These are phyloP conservation scores for Coleophoma eucalyptorum DNA, from an alignment of 2,329 filamentous ascomycete species.

Conservation along the genomic window DNA sequence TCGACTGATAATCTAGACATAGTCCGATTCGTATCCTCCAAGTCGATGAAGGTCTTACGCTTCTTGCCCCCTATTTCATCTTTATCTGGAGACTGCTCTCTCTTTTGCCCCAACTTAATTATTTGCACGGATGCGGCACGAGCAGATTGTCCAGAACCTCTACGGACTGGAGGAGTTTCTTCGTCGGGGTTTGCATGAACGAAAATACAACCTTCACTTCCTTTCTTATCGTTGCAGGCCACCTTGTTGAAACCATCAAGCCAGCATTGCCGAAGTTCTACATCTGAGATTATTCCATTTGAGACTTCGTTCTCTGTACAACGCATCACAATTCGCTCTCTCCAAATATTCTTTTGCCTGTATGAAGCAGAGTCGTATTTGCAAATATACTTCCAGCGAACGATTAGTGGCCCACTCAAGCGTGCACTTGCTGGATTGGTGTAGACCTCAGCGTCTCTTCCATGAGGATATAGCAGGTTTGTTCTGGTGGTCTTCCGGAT, in stretches of 20 bases:
- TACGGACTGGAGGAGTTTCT: not conserved
- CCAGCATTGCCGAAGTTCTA: not conserved
- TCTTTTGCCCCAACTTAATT: not conserved
- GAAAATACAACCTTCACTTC: not conserved
- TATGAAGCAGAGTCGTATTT: slow-evolving; percentile 15
- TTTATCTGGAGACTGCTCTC: not conserved
- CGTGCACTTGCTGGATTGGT: slow-evolving; percentile 16
- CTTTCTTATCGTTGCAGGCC: too few relatives aligned
- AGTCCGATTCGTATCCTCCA: not conserved
- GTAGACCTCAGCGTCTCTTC: slow-evolving; percentile 24
- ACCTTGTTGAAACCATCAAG: not conserved
- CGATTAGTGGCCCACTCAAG: slow-evolving; percentile 39
- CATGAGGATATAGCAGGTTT: slow-evolving; percentile 45
- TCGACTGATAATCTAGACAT: not conserved
- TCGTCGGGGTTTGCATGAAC: not conserved
- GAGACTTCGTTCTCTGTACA: slow-evolving; percentile 7
- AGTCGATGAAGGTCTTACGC: not conserved
- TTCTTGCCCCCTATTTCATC: not conserved
- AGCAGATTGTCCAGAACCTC: not conserved
- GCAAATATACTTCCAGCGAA: slow-evolving; percentile 43
- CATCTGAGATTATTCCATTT: not conserved
- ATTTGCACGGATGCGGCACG: not conserved
- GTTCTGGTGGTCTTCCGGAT: slow-evolving; percentile 47
- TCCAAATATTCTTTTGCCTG: slow-evolving; percentile 16
- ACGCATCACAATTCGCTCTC: slow-evolving; percentile 15